Evolutionary conservation across 345 rosid genomes (phyloP), one percentile per base, ranked within the genome.

Genomic region (Acer negundo): DNA sequence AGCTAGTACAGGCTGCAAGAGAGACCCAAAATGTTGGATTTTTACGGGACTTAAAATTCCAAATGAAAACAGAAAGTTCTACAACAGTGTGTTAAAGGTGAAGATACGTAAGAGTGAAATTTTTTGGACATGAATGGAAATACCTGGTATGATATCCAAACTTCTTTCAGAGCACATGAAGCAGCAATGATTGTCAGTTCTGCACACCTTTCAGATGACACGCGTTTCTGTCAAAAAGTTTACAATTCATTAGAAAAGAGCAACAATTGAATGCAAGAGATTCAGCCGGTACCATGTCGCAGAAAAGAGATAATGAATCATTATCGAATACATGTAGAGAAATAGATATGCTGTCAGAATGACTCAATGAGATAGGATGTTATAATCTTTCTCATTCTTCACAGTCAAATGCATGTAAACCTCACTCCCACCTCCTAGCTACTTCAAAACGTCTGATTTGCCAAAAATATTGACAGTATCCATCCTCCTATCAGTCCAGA

Each of bases 101-200:
- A 56, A 7, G 23, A 56, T 3, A 20, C 24, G 5, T 49, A 56
- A 56, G 62, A 17, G 62, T 56, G 69, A 26, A 58, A 59, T 31
- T 56, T 35, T 35, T 35, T 35, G 20, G 59, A 62, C 40, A 71
- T 40, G 72, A 74, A 78, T 67, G 51, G 62, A 24, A 47, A 69
- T 79, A 93, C 99, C 97, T 95, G 99, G 86, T 84, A 69, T 77
- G 99, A 95, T 81, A 95, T 92, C 99, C 99, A 95, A 70, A 77
- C 99, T 89, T 95, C 99, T 82, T 95, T 95, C 77, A 95, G 83
- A 79, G 89, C 86, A 80, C 91, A 98, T 67, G 93, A 81, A 23
- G 91, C 93, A 59, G 97, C 98, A 69, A 93, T 85, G 47, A 95
- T 89, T 69, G 91, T 89, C 79, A 95, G 87, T 79, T 92, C 97